Percentiles rank a stretch among this genome's conserved stretches.
These are phyloP conservation scores for Fusarium sp. DNA, from an alignment of 2,329 filamentous ascomycete genomes.

Conservation along the genomic window DNA sequence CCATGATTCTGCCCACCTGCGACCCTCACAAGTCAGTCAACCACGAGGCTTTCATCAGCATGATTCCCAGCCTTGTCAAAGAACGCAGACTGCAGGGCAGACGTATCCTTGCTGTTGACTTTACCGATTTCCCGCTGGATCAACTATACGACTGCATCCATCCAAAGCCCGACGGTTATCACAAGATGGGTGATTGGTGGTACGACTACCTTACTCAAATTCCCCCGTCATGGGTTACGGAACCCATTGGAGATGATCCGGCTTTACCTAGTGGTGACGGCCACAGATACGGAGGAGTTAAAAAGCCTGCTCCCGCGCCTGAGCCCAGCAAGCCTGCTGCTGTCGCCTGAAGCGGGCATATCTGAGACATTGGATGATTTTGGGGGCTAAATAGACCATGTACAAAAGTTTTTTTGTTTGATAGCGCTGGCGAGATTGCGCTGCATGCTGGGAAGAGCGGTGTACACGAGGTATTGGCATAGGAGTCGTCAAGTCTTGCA, in stretches of 20 bases:
- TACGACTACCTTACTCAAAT: neutral
- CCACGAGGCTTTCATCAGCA: neutral
- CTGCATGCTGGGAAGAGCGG: neutral
- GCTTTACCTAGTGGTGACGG: neutral
- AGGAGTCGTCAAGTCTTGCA: neutral
- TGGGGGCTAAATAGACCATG: neutral
- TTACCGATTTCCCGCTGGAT: neutral
- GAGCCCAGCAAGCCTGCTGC: neutral
- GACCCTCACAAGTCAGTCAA: neutral
- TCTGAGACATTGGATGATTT: too few species aligned
- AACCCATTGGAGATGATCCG: neutral
- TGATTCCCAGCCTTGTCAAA: neutral
- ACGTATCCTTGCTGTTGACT: neutral
- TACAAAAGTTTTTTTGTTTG: neutral
- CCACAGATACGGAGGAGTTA: neutral
- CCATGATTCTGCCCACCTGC: neutral
- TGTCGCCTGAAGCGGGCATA: too few species aligned
- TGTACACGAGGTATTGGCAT: neutral
- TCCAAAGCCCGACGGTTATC: neutral
- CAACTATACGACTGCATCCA: neutral
- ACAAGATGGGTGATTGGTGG: neutral
- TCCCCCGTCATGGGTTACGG: neutral
- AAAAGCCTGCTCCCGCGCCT: neutral
- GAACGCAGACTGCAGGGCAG: neutral
- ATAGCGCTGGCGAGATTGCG: neutral